Base-by-base conservation (phyloP, 805 yeast genomes). In the Yarrowia osloensis region DNA sequence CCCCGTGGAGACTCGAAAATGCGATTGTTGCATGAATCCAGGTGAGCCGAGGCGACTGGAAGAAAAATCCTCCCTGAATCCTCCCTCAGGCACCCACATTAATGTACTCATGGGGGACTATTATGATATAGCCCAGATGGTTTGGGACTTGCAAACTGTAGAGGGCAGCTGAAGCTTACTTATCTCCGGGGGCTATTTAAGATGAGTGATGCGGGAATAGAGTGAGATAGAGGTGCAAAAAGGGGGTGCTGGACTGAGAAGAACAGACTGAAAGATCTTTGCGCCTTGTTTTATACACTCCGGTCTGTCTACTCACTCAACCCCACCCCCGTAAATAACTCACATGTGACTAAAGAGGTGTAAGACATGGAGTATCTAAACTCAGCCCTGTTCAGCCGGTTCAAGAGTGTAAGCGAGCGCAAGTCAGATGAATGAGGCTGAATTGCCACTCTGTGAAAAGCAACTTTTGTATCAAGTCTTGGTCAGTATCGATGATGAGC, bases 171-270 rank as follows among this genome's bases (percentile, higher is more conserved):
- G 21, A 26, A 46, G 52, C 33, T 46, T 46, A 46, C 52, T 46
- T 46, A 46, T 46, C 52, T 46, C 52, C 52, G 52, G 8, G 1
- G 1, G 6, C 31, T 28, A 39, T n/a, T 39, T 39, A n/a, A 39
- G 42, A 39, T 39, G 42, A 19, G 46, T 40, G 17, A 9, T 47
- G 54, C 21, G 54, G 54, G 54, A 47, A 47, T 47, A 47, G 47
- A 21, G 8, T 3, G 42, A n/a, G 12, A 37, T n/a, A 17, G 42
- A 4, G 8, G 46, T 9, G 3, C 3, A 1, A 21, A 7, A 21
- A 21, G 24, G 11, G 5, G 4, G 4, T 37, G 21, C 11, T n/a
- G 4, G 5, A 35, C 19, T 4, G 39, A 17, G 39, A 35, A 8
- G 31, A 8, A 28, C 4, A 4, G 8, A 8, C 31, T 28, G 31